Base-by-base conservation (phyloP, 768 basidiomycete genomes). In the Pholiota conissans region DNA sequence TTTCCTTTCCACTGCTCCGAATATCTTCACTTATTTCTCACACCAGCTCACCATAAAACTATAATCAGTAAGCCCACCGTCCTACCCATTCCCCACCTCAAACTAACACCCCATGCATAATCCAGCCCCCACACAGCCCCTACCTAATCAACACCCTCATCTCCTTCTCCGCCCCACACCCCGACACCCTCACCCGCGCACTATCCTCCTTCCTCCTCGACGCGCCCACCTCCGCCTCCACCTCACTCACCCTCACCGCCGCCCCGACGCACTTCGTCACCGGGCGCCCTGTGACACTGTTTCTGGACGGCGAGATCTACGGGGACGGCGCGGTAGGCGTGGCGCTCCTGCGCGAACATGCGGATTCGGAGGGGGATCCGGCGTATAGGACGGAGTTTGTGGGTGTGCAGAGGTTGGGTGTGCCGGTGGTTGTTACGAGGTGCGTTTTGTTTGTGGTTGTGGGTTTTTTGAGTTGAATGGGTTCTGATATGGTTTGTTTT, bases 211-310 rank as follows among this genome's bases (percentile, higher is more conserved):
- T 79, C 3, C 22, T 55, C 67, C 37, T 18, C n/a, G n/a, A n/a
- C n/a, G n/a, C 4, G 61, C 65, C 7, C 55, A 64, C 3, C 81
- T 87, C 56, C 74, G 80, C 0, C 52, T 73, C 74, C 20, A 82
- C 58, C 13, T 42, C 90, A 84, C 71, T 90, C 52, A 89, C 90
- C 3, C 76, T 92, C 18, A 69, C 88, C 20, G 87, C 85, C 0
- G 77, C 90, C 0, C 86, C 90, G 2, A 93, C 91, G 2, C 90
- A 90, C 0, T 93, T 93, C 67, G 72, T 90, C 5, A 92, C 89
- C 1, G 91, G 90, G 13, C 74, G 87, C 18, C 85, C 86, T 0
- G 82, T 87, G 27, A 92, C 91, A 0, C 73, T 93, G 9, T 84
- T 91, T 58, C 70, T 79, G 57, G 81, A 87, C 49, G 73, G 76